These are phyloP conservation scores for Metschnikowia santaceciliae DNA, from an alignment of 805 yeast species.

Conservation along the genomic window DNA sequence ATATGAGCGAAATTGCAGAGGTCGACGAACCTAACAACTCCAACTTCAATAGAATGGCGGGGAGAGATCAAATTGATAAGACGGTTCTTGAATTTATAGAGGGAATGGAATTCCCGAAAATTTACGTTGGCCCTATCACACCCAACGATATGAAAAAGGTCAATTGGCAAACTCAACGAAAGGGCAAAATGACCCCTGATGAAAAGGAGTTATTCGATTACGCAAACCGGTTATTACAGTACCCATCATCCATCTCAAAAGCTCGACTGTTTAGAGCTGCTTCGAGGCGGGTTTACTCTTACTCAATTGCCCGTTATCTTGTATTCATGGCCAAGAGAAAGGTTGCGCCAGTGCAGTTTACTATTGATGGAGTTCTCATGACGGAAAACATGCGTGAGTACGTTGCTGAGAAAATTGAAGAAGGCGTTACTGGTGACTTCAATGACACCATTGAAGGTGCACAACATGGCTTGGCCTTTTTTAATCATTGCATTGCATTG, in stretches of 20 bases:
- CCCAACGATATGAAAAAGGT: not conserved
- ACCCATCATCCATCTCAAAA: not conserved
- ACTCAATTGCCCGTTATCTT: not conserved
- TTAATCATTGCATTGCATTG: not conserved
- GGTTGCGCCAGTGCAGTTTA: not conserved
- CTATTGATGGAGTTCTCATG: not conserved
- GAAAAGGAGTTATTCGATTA: not conserved
- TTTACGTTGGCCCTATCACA: not conserved
- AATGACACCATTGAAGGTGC: not conserved
- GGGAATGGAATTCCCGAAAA: not conserved
- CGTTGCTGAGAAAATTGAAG: not conserved
- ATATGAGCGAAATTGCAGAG: not conserved
- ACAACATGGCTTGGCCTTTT: not conserved
- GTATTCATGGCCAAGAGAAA: not conserved
- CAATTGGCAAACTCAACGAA: not conserved
- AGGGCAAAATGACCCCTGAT: not conserved
- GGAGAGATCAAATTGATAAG: not conserved
- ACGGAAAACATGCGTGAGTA: not conserved
- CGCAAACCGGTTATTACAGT: not conserved
- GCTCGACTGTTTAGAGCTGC: not conserved
- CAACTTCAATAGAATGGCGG: not conserved
- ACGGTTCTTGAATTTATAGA: not conserved
- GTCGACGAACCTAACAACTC: not conserved
- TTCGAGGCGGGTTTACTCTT: not conserved
- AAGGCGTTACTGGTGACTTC: not conserved